Percentiles rank a stretch among this genome's conserved stretches.
phyloP scores from a whole-genome alignment of 495 filamentous ascomycete species.

The Jackrogersella multiformis region DNA sequence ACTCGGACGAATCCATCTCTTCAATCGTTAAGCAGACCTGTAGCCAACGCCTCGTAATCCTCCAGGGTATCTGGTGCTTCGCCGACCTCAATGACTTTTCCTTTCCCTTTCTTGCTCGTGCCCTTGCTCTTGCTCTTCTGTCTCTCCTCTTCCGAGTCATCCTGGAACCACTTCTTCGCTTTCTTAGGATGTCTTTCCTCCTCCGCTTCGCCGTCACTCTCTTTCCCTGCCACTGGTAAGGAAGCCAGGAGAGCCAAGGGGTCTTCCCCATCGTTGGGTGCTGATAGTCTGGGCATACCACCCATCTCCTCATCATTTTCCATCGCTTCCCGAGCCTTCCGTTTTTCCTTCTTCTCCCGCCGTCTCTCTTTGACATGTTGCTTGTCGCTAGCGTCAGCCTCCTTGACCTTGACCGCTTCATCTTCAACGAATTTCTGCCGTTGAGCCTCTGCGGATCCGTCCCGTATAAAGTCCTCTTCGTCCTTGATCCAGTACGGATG shows the following conservation, averaged over 20 bases:
- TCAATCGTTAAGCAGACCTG: conserved; percentile 74
- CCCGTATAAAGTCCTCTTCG: conserved; percentile 77
- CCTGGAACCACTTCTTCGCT: conserved; percentile 52
- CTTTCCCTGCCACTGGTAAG: conserved; percentile 56
- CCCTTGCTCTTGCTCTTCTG: conserved; percentile 57
- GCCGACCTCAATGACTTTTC: conserved; percentile 62
- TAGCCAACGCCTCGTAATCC: conserved; percentile 88
- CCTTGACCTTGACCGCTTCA: conserved; percentile 75
- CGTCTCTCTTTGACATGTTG: conserved; percentile 78
- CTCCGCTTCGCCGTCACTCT: conserved; percentile 41
- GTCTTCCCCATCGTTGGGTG: conserved; percentile 52
- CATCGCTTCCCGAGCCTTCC: conserved; percentile 75
- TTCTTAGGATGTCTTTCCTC: conserved; percentile 51
- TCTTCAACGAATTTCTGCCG: conserved; percentile 76
- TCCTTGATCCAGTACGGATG: conserved; percentile 86
- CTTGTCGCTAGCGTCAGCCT: conserved; percentile 85
- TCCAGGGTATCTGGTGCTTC: conserved; percentile 83
- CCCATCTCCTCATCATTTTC: conserved; percentile 60
- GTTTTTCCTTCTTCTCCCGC: conserved; percentile 86
- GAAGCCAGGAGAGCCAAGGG: conserved; percentile 60
- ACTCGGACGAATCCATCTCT: no score
- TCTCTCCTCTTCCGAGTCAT: conserved; percentile 55
- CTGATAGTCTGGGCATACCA: conserved; percentile 42
- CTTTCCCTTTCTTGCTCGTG: conserved; percentile 58
- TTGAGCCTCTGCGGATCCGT: conserved; percentile 78